Percentiles rank a stretch among this genome's conserved stretches.
phyloP scores from a whole-genome alignment of 75 land plant species.

The Azolla pinnata region DNA sequence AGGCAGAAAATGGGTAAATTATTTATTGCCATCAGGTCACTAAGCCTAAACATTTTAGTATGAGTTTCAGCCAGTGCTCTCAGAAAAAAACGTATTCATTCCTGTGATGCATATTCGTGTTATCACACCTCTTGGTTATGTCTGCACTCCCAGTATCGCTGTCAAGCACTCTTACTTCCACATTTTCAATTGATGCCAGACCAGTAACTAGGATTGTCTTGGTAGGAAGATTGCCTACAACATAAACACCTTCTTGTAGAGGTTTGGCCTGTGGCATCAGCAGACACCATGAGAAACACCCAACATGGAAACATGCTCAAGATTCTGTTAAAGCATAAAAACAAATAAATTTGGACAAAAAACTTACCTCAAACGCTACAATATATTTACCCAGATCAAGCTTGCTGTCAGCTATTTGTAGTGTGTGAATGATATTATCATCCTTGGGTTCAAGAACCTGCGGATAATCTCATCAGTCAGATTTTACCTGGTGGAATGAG shows the following conservation, averaged over 20 bases:
- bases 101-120: no score
- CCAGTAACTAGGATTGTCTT: conserved; percentile 42
- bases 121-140: conserved; percentile 33
- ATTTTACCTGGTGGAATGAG: neutral
- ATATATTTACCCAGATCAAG: conserved; percentile 61
- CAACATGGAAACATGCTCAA: neutral
- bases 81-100: no score
- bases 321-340: neutral
- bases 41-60: no score
- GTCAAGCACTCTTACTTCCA: conserved; percentile 61
- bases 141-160: conserved; percentile 56
- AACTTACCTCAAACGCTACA: conserved; percentile 46
- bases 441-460: conserved; percentile 48
- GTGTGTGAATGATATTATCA: conserved; percentile 20
- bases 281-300: neutral
- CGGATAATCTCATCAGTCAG: neutral
- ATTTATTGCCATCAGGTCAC: no score
- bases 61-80: no score
- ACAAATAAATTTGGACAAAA: neutral
- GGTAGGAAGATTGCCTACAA: conserved; percentile 34
- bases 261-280: conserved; percentile 39
- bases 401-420: conserved; percentile 28
- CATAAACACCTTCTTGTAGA: conserved; percentile 27
- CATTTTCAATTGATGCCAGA: conserved; percentile 41
- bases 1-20: no score